Conservation (phyloP, 1,284 basidiomycete species). For the Stereum hirsutum region DNA sequence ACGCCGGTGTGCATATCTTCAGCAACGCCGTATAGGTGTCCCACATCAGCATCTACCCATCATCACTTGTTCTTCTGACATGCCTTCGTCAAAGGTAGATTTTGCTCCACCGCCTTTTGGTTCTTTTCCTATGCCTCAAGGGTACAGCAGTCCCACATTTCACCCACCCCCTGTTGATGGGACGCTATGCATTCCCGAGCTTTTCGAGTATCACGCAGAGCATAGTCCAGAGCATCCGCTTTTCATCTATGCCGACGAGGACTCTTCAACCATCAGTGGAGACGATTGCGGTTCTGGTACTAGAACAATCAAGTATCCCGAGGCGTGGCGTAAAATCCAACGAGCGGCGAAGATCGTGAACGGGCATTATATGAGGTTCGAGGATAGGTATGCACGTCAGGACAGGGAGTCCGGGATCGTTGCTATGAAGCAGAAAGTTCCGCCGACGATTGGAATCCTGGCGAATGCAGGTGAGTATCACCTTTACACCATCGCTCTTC, state of each 20-base stretch:
- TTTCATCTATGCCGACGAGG: constrained; percentile 1
- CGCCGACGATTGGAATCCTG: neutral
- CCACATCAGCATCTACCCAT: too few species aligned
- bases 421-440: neutral
- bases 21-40: too few species aligned
- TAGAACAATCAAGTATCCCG: neutral
- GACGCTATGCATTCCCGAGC: constrained; percentile 1
- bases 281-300: too few species aligned
- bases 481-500: too few species aligned
- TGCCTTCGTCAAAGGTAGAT: too few species aligned
- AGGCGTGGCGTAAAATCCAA: neutral
- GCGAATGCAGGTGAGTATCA: neutral
- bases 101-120: too few species aligned
- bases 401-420: neutral
- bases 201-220: constrained; percentile 1
- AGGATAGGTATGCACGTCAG: neutral
- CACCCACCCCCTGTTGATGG: constrained; percentile 8
- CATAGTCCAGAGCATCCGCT: constrained; percentile 3
- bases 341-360: neutral
- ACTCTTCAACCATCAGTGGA: too few species aligned
- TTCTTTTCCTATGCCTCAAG: too few species aligned
- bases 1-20: too few species aligned
- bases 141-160: neutral
- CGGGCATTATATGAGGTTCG: neutral
- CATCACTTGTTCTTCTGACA: too few species aligned